Evolutionary conservation across 108 stramenopile genomes (phyloP).

Genomic region (Nitzschia putrida): DNA sequence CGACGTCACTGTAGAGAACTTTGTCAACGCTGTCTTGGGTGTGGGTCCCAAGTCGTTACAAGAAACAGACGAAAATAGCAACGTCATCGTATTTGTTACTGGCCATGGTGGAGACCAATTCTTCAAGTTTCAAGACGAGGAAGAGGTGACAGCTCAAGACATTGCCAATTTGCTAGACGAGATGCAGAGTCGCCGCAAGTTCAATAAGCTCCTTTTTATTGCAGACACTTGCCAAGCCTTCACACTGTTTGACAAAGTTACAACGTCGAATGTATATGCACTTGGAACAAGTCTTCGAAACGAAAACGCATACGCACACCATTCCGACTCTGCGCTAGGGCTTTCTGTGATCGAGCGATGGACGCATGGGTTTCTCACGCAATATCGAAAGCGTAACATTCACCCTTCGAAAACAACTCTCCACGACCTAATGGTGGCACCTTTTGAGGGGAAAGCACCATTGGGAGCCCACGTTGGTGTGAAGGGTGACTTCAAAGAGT

Average conservation of each 20-base stretch:
- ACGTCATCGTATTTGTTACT: slow-evolving; percentile 87
- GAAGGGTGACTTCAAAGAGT: slow-evolving; percentile 27
- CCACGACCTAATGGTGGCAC: slow-evolving; percentile 45
- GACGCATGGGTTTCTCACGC: slow-evolving; percentile 45
- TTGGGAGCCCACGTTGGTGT: slow-evolving; percentile 48
- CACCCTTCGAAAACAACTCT: slow-evolving; percentile 19
- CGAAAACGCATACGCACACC: slow-evolving; percentile 85
- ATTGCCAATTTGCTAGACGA: slow-evolving; percentile 63
- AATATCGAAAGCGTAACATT: slow-evolving; percentile 12
- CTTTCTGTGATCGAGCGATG: slow-evolving; percentile 79
- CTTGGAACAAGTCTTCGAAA: slow-evolving; percentile 69
- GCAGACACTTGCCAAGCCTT: slow-evolving; percentile 96
- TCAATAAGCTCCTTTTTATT: slow-evolving; percentile 72
- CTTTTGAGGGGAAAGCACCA: slow-evolving; percentile 23
- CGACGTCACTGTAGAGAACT: slow-evolving; percentile 94
- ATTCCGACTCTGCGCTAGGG: slow-evolving; percentile 56
- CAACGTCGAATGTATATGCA: slow-evolving; percentile 67
- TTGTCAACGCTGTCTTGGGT: slow-evolving; percentile 75
- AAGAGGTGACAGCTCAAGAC: slow-evolving; percentile 88
- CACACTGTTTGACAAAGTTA: slow-evolving; percentile 70
- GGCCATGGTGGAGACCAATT: slow-evolving; percentile 98
- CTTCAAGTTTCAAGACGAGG: slow-evolving; percentile 95
- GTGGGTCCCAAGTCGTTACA: slow-evolving; percentile 33
- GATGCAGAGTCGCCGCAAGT: slow-evolving; percentile 65
- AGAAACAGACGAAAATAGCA: slow-evolving; percentile 42